Evolutionary conservation across 345 rosid genomes (phyloP).

Genomic region (Lepidium didymum): DNA sequence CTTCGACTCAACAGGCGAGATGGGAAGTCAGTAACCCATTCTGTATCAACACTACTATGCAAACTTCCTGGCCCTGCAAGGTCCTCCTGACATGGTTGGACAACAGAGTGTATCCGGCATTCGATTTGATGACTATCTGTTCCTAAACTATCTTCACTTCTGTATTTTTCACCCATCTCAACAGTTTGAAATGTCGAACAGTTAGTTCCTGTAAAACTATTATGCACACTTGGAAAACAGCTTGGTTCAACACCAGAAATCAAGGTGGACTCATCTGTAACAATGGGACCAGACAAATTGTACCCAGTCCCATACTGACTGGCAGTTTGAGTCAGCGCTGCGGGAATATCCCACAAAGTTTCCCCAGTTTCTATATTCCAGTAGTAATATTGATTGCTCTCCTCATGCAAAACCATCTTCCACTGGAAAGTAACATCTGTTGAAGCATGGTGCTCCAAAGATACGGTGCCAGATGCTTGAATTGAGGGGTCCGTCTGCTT

Average conservation of each 20-base stretch:
- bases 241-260: conserved; percentile 26
- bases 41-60: conserved; percentile 23
- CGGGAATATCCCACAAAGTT: conserved; percentile 95
- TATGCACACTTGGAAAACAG: conserved; percentile 27
- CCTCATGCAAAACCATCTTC: conserved; percentile 90
- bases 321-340: conserved; percentile 37
- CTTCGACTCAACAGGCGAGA: conserved; percentile 46
- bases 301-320: conserved; percentile 30
- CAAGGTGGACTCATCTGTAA: conserved; percentile 23
- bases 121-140: conserved; percentile 31
- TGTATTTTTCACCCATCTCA: conserved; percentile 27
- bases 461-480: conserved; percentile 33
- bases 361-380: conserved; percentile 95
- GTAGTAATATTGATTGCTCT: conserved; percentile 79
- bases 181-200: conserved; percentile 25
- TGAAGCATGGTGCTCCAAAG: conserved; percentile 36
- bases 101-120: conserved; percentile 18
- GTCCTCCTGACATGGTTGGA: conserved; percentile 18
- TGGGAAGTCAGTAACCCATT: conserved; percentile 34
- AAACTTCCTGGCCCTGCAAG: conserved; percentile 20
- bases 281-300: conserved; percentile 26
- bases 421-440: conserved; percentile 54
- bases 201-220: conserved; percentile 7
- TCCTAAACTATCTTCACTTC: conserved; percentile 26
- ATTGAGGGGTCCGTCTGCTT: conserved; percentile 33